These are phyloP conservation scores for Penicillium sp. DNA, from an alignment of 2,329 filamentous ascomycete genomes.

Conservation along the genomic window DNA sequence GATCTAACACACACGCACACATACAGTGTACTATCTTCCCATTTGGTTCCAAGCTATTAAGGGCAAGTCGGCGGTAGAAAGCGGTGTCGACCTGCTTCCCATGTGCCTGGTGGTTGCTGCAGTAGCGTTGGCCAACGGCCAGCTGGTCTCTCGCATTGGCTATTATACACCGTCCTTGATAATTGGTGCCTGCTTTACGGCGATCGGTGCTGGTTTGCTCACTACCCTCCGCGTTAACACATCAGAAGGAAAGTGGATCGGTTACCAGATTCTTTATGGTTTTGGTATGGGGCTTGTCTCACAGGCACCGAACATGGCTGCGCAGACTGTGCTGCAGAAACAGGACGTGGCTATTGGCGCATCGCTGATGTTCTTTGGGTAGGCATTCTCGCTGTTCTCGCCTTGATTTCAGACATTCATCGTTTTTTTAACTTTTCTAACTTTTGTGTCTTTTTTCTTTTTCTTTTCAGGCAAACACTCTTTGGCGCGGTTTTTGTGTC, in stretches of 20 bases:
- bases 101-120: conserved; percentile 29
- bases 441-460: no score
- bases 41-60: conserved; percentile 46
- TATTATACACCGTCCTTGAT: conserved; percentile 25
- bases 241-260: conserved; percentile 20
- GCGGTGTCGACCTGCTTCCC: conserved; percentile 1
- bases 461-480: no score
- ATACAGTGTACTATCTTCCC: conserved; percentile 43
- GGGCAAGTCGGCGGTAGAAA: conserved; percentile 17
- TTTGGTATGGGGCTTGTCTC: conserved; percentile 17
- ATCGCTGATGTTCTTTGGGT: conserved; percentile 23
- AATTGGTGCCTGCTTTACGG: conserved; percentile 22
- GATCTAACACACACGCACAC: no score
- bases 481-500: no score
- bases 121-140: conserved; percentile 25
- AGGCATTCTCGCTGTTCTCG: no score
- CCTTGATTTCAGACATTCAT: no score
- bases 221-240: conserved; percentile 27
- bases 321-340: conserved; percentile 20
- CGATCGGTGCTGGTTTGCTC: conserved; percentile 27
- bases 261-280: conserved; percentile 23
- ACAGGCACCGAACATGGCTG: conserved; percentile 17
- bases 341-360: conserved; percentile 24
- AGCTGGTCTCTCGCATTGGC: conserved; percentile 22
- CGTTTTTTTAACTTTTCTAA: no score